These are phyloP conservation scores for Sanghuangporus baumii DNA, from an alignment of 1,284 basidiomycete species.

Conservation along the genomic window DNA sequence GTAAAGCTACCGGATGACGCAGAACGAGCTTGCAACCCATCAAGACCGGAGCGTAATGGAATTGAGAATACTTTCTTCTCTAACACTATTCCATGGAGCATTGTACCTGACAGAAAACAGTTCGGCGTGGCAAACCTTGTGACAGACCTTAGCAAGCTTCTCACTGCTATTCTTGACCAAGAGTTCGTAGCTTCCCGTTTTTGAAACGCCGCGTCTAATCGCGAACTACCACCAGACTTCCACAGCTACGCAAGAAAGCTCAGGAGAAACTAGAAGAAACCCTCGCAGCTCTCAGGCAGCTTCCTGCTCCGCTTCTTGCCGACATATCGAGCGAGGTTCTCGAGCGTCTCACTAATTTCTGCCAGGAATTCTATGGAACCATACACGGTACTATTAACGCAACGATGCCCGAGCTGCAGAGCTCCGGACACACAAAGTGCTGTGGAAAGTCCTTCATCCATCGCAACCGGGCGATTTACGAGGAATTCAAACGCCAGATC, in stretches of 20 bases:
- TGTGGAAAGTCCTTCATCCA: conserved; percentile 15
- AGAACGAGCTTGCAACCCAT: conserved; percentile 38
- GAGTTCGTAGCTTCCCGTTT: conserved; percentile 35
- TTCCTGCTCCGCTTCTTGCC: conserved; percentile 36
- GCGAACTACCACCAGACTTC: conserved; percentile 33
- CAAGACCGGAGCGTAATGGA: conserved; percentile 33
- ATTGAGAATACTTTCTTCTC: conserved; percentile 44
- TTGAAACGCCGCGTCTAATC: not conserved
- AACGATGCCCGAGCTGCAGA: not conserved
- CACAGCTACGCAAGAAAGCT: conserved; percentile 32
- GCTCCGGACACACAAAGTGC: not conserved
- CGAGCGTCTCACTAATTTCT: conserved; percentile 40
- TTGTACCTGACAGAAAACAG: conserved; percentile 34
- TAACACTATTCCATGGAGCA: conserved; percentile 44
- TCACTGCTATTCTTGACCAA: conserved; percentile 44
- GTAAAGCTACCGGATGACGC: conserved; percentile 60
- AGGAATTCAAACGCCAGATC: conserved; percentile 15
- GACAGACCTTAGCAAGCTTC: conserved; percentile 42
- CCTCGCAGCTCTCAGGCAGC: conserved; percentile 29
- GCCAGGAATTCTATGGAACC: conserved; percentile 28
- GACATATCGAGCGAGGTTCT: conserved; percentile 45
- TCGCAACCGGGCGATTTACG: conserved; percentile 12
- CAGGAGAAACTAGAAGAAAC: conserved; percentile 33
- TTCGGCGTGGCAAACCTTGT: conserved; percentile 58
- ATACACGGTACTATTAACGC: conserved; percentile 1